A percentile compares a stretch with the other conserved stretches of the same genome.
phyloP scores from a whole-genome alignment of 495 filamentous ascomycete species.

The Penicillium fimorum region DNA sequence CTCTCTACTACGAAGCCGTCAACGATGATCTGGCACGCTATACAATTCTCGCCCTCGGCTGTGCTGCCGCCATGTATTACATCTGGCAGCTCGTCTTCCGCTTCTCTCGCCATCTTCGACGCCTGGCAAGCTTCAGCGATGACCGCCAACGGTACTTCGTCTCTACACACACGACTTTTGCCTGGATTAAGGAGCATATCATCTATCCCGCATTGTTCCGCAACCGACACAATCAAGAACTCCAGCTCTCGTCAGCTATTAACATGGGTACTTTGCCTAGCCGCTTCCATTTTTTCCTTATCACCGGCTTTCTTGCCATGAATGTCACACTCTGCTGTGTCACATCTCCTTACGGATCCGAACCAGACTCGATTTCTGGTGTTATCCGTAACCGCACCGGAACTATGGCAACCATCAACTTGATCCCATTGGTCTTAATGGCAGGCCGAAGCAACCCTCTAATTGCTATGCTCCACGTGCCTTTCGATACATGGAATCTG shows the following conservation, averaged over 20 bases:
- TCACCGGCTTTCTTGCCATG: slow-evolving; percentile 67
- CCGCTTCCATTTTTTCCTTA: slow-evolving; percentile 72
- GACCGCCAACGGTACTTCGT: slow-evolving; percentile 66
- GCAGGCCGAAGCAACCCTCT: slow-evolving; percentile 70
- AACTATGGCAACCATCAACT: slow-evolving; percentile 71
- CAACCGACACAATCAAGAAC: slow-evolving; percentile 82
- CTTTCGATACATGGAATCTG: slow-evolving; percentile 77
- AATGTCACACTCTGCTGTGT: slow-evolving; percentile 78
- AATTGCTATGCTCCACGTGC: slow-evolving; percentile 61
- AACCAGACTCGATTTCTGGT: slow-evolving; percentile 45
- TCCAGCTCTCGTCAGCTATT: slow-evolving; percentile 71
- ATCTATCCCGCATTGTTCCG: slow-evolving; percentile 82
- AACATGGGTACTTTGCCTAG: slow-evolving; percentile 86
- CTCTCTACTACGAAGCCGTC: slow-evolving; percentile 32
- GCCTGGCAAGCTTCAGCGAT: slow-evolving; percentile 70
- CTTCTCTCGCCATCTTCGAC: slow-evolving; percentile 64
- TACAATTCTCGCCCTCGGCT: slow-evolving; percentile 48
- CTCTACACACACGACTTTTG: slow-evolving; percentile 44
- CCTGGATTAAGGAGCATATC: slow-evolving; percentile 73
- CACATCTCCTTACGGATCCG: slow-evolving; percentile 57
- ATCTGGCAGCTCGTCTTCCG: slow-evolving; percentile 51
- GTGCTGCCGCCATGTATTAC: slow-evolving; percentile 48
- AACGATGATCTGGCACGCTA: slow-evolving; percentile 43
- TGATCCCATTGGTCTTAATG: slow-evolving; percentile 71
- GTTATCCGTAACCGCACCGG: slow-evolving; percentile 72